phyloP scores from a whole-genome alignment of 257 asterid species.

The Scutellaria galericulata region DNA sequence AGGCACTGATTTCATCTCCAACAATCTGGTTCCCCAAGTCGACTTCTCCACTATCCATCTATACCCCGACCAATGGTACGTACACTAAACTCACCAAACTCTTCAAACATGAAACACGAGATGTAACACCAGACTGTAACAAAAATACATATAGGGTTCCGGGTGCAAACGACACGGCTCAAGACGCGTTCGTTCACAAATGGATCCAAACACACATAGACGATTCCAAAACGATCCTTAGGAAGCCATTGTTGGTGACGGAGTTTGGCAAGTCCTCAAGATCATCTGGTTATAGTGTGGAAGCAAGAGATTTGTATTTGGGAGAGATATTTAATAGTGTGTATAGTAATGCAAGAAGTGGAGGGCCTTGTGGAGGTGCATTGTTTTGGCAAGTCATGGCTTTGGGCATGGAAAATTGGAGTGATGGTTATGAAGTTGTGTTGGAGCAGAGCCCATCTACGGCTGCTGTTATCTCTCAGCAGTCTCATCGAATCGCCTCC shows the following conservation, averaged over 20 bases:
- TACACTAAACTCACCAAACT: background rate
- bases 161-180: slow-evolving; percentile 40
- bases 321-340: slow-evolving; percentile 39
- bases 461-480: slow-evolving; percentile 43
- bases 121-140: background rate
- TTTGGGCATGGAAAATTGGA: slow-evolving; percentile 54
- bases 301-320: slow-evolving; percentile 42
- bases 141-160: slow-evolving; percentile 43
- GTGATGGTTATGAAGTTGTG: slow-evolving; percentile 62
- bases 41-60: slow-evolving; percentile 73
- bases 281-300: slow-evolving; percentile 45
- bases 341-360: slow-evolving; percentile 43
- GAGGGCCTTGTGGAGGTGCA: slow-evolving; percentile 63
- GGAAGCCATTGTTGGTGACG: slow-evolving; percentile 54
- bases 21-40: slow-evolving; percentile 44
- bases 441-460: slow-evolving; percentile 57
- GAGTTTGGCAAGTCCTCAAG: slow-evolving; percentile 66
- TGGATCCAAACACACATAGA: slow-evolving; percentile 54
- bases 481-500: slow-evolving; percentile 49
- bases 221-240: slow-evolving; percentile 46
- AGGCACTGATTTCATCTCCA: slow-evolving; percentile 69
- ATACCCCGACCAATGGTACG: slow-evolving; percentile 71
- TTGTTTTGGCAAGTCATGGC: slow-evolving; percentile 71
- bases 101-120: background rate
- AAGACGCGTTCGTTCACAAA: slow-evolving; percentile 45